phyloP scores from a whole-genome alignment of 768 basidiomycete species.

The Lentinula sp. region DNA sequence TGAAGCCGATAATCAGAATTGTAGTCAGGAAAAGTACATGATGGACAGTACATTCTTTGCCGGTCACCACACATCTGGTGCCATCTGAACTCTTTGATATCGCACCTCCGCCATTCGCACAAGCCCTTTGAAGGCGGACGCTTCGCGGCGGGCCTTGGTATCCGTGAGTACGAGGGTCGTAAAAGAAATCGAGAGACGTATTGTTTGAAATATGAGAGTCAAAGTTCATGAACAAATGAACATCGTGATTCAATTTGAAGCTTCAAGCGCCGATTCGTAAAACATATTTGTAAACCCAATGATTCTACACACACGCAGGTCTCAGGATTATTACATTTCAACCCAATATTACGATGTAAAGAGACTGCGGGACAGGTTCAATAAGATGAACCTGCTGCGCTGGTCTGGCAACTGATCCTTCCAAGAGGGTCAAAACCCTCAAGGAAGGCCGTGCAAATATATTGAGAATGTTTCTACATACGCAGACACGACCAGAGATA shows the following conservation, averaged over 20 bases:
- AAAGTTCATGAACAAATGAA: slow-evolving; percentile 4
- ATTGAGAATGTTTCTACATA: slow-evolving; percentile 7
- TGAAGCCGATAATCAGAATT: slow-evolving; percentile 14
- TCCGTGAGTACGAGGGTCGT: slow-evolving; percentile 34
- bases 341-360: background rate
- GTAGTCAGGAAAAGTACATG: background rate
- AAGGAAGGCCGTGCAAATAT: slow-evolving; percentile 28
- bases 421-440: slow-evolving; percentile 32
- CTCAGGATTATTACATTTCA: too few relatives aligned
- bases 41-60: slow-evolving; percentile 61
- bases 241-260: background rate
- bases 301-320: background rate
- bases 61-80: slow-evolving; percentile 61
- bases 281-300: too few relatives aligned
- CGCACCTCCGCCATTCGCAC: slow-evolving; percentile 56
- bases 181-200: slow-evolving; percentile 24
- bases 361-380: slow-evolving; percentile 74
- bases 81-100: slow-evolving; percentile 69
- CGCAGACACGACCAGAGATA: slow-evolving; percentile 1
- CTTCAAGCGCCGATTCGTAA: background rate
- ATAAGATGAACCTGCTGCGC: slow-evolving; percentile 61
- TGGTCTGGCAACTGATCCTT: slow-evolving; percentile 75
- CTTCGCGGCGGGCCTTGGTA: slow-evolving; percentile 31
- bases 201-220: background rate
- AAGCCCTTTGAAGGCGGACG: slow-evolving; percentile 56